phyloP scores from a whole-genome alignment of 2,329 filamentous ascomycete species.

The Colletotrichum salicis region DNA sequence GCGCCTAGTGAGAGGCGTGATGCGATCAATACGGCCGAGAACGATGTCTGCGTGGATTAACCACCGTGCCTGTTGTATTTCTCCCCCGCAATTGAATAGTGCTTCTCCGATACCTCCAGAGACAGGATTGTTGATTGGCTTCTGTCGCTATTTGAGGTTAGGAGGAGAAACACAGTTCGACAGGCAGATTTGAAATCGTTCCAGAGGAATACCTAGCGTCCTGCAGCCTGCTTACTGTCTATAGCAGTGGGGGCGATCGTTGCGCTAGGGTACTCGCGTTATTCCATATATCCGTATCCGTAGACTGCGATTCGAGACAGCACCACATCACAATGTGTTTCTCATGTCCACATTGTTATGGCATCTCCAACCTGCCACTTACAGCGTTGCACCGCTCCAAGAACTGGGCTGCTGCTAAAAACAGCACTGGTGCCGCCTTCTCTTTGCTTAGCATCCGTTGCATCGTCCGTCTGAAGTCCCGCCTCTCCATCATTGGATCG shows the following conservation, averaged over 20 bases:
- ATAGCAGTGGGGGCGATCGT: background rate
- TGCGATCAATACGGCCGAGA: background rate
- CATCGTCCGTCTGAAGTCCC: background rate
- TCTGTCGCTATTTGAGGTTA: background rate
- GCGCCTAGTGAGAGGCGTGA: background rate
- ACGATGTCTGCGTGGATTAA: background rate
- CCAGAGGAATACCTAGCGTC: slow-evolving; percentile 7
- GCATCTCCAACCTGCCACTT: background rate
- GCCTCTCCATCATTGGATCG: background rate
- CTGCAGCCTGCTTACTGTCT: slow-evolving; percentile 22
- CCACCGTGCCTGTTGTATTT: background rate
- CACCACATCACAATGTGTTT: background rate
- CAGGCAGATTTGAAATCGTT: background rate
- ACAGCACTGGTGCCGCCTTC: background rate
- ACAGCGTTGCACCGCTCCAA: background rate
- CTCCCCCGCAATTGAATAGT: background rate
- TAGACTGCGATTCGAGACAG: no score
- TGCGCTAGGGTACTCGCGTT: background rate
- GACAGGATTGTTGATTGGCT: background rate
- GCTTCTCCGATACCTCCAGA: background rate
- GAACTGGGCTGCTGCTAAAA: slow-evolving; percentile 4
- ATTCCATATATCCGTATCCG: no score
- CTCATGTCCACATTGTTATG: background rate
- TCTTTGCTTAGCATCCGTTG: background rate
- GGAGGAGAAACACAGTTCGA: background rate